Evolutionary conservation across 2,329 filamentous ascomycete species (phyloP).

Genomic region (Aspergillus melleus): DNA sequence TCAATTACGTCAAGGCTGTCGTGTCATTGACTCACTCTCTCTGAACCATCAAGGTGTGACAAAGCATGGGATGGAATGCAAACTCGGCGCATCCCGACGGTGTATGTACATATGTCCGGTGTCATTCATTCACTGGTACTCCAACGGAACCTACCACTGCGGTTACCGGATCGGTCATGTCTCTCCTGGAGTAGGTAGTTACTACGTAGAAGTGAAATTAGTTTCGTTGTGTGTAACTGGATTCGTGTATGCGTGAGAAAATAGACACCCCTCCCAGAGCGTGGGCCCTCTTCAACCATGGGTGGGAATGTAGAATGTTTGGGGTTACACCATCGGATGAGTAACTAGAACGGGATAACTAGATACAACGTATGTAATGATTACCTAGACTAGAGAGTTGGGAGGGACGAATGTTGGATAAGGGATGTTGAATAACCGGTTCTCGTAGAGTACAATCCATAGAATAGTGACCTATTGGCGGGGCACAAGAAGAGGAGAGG

Average conservation of each 20-base stretch:
- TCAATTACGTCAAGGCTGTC: not conserved
- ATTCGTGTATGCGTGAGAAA: not conserved
- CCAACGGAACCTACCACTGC: not conserved
- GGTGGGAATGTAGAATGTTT: not conserved
- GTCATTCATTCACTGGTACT: too few species aligned
- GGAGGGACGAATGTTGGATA: too few species aligned
- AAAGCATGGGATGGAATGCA: not conserved
- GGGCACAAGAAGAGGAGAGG: not conserved
- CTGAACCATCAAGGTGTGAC: not conserved
- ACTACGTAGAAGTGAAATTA: too few species aligned
- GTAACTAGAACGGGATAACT: not conserved
- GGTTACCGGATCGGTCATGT: not conserved
- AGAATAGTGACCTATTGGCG: not conserved
- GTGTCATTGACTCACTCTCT: too few species aligned
- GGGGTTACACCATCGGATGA: not conserved
- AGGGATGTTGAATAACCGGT: too few species aligned
- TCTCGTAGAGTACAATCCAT: not conserved
- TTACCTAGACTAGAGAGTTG: not conserved
- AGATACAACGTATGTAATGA: not conserved
- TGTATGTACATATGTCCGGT: too few species aligned
- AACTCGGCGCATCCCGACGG: too few species aligned
- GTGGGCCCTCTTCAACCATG: not conserved
- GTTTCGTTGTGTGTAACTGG: not conserved
- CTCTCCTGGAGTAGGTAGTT: not conserved
- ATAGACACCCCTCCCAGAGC: not conserved